Base-by-base conservation (phyloP, 1,284 basidiomycete species). In the Sporisorium iseilematis-ciliati region DNA sequence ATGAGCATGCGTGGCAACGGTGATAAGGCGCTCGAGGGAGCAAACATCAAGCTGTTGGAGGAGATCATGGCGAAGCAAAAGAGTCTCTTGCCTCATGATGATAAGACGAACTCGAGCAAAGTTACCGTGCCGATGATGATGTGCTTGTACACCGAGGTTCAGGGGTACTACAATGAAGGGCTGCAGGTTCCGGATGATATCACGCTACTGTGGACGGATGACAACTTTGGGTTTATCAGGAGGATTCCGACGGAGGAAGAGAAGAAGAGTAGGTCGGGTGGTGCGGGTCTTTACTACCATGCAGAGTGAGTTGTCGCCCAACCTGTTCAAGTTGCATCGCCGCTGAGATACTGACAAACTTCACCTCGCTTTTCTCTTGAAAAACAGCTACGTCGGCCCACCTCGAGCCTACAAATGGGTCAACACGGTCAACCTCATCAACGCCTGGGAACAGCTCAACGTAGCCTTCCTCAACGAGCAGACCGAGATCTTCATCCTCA, bases 261-360 rank as follows among this genome's bases (percentile, higher is more conserved):
- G 77, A 87, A 88, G 5, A 89, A 89, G 71, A 52, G 26, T 10
- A 86, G 90, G 50, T 87, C 88, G 0, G 91, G 90, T 38, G 91
- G 90, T 38, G 89, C 90, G 29, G 90, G 90, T 45, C 89, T 91
- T 2, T 91, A 91, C 80, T 91, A 91, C 80, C 90, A 91, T 77
- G 89, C 57, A 11, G 59, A 73, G 52, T 54, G 25, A 54, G 52
- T 54, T 1, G 8, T 18, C 4, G 12, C 10, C 14, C 35, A 12
- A 10, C 35, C 14, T 33, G 2, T 38, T 38, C 12, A 12, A 12
- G 12, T 12, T 14, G 12, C 14, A 38, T 4, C 14, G 14, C 35
- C 14, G 35, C 11, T 16, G 35, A 38, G 14, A 14, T 38, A 38
- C 35, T 38, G 35, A 38, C 16, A 14, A 38, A 38, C 7, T 14